phyloP scores from a whole-genome alignment of 1,284 basidiomycete species.

The Sparassis latifolia region DNA sequence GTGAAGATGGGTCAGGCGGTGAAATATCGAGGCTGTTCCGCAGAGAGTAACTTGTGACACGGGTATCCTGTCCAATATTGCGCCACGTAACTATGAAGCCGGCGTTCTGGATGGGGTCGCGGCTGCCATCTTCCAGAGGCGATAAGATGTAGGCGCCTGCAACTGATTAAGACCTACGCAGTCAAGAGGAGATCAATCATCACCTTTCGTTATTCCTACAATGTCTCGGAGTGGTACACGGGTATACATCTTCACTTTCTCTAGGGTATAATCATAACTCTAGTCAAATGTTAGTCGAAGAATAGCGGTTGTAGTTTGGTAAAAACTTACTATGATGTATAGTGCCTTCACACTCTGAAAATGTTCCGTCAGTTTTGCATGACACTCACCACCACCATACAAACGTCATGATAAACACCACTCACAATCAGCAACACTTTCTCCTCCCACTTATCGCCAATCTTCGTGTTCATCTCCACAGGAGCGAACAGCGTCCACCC shows the following conservation, averaged over 20 bases:
- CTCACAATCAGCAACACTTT: slow-evolving; percentile 85
- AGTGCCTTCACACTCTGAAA: slow-evolving; percentile 53
- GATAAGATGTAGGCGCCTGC: slow-evolving; percentile 87
- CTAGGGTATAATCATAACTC: slow-evolving; percentile 88
- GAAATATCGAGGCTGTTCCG: slow-evolving; percentile 50
- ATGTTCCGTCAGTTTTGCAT: no score
- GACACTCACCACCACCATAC: slow-evolving; percentile 1
- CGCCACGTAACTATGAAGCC: slow-evolving; percentile 80
- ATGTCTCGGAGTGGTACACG: slow-evolving; percentile 85
- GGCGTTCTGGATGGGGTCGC: slow-evolving; percentile 80
- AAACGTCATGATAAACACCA: slow-evolving; percentile 9
- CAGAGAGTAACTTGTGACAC: slow-evolving; percentile 80
- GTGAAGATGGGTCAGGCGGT: slow-evolving; percentile 19
- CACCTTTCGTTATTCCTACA: slow-evolving; percentile 78
- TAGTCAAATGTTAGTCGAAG: slow-evolving; percentile 23
- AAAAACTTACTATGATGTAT: slow-evolving; percentile 55
- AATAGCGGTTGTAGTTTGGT: neutral
- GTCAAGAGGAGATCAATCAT: slow-evolving; percentile 2
- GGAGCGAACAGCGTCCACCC: slow-evolving; percentile 95
- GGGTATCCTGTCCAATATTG: slow-evolving; percentile 53
- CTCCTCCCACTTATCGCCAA: slow-evolving; percentile 84
- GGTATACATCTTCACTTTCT: slow-evolving; percentile 87
- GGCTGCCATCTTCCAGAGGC: slow-evolving; percentile 82
- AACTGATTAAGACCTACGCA: slow-evolving; percentile 1
- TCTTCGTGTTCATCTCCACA: slow-evolving; percentile 61